Evolutionary conservation across 2,329 filamentous ascomycete genomes (phyloP).

Genomic region (Ascochyta koolunga): DNA sequence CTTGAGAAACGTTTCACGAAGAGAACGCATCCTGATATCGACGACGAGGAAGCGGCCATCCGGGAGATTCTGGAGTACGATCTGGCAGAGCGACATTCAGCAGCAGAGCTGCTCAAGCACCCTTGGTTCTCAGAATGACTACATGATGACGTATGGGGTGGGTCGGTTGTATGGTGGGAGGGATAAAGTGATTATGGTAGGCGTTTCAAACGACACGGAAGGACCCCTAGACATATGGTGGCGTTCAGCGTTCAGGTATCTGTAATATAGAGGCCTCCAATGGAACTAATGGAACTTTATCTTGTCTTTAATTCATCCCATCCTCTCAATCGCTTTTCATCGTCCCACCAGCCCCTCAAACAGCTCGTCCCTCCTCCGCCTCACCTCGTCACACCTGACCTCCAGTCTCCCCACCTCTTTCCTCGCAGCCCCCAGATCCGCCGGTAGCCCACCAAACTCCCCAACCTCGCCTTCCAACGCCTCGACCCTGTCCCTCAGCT

Average conservation of each 20-base stretch:
- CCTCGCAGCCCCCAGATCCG: conserved; percentile 71
- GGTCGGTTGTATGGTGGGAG: no score
- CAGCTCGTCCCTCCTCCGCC: conserved; percentile 69
- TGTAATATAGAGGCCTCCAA: not conserved
- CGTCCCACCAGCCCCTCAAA: conserved; percentile 74
- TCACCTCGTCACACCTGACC: conserved; percentile 66
- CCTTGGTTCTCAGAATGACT: conserved; percentile 32
- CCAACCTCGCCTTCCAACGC: conserved; percentile 67
- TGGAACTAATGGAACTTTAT: not conserved
- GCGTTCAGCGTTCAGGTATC: not conserved
- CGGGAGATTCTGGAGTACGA: conserved; percentile 40
- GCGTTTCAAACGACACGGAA: not conserved
- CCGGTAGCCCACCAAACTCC: conserved; percentile 74
- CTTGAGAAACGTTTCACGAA: conserved; percentile 33
- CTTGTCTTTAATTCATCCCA: not conserved
- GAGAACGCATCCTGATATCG: conserved; percentile 29
- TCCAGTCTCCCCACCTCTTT: conserved; percentile 72
- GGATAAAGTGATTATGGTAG: not conserved
- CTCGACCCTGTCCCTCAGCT: conserved; percentile 64
- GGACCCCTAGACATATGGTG: not conserved
- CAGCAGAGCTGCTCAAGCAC: conserved; percentile 34
- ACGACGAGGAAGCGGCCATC: conserved; percentile 33
- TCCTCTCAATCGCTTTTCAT: not conserved
- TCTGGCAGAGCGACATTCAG: conserved; percentile 33
- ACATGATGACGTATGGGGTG: not conserved